Evolutionary conservation across 106 monocot species (phyloP).

Genomic region (Hemerocallis citrina): DNA sequence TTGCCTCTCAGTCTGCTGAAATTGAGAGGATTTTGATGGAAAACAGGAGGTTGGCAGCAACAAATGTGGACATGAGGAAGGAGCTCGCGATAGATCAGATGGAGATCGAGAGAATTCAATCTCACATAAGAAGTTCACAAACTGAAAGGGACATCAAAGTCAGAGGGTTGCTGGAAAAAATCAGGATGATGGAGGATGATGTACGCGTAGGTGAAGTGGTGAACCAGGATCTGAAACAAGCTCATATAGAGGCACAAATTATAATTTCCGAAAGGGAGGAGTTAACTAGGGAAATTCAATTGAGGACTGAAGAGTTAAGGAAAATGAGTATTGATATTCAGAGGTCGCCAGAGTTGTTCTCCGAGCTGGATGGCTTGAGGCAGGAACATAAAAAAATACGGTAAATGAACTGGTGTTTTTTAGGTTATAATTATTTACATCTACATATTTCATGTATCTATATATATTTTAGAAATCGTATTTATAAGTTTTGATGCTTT

Average conservation of each 20-base stretch:
- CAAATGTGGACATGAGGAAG: conserved; percentile 52
- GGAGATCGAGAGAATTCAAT: conserved; percentile 48
- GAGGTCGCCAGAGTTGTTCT: conserved; percentile 42
- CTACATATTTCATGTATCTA: background rate
- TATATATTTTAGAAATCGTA: too few relatives aligned
- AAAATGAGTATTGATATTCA: conserved; percentile 24
- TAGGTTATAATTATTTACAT: too few relatives aligned
- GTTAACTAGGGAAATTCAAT: conserved; percentile 42
- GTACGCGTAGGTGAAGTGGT: conserved; percentile 43
- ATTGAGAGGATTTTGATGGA: conserved; percentile 49
- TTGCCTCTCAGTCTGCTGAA: conserved; percentile 51
- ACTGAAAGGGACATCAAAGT: conserved; percentile 50
- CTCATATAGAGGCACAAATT: conserved; percentile 49
- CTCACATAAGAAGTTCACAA: conserved; percentile 32
- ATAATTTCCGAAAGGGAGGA: conserved; percentile 41
- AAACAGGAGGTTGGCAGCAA: conserved; percentile 60
- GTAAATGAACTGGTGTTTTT: conserved; percentile 21
- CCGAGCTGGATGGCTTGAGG: conserved; percentile 56
- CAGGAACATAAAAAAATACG: conserved; percentile 77
- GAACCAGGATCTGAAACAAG: conserved; percentile 55
- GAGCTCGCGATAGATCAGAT: conserved; percentile 47
- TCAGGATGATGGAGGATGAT: conserved; percentile 53
- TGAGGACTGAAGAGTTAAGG: conserved; percentile 37
- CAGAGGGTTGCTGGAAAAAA: conserved; percentile 56
- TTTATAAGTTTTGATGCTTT: too few relatives aligned